Conservation (phyloP, 2,329 filamentous ascomycete genomes). For the Aspergillus tanneri region DNA sequence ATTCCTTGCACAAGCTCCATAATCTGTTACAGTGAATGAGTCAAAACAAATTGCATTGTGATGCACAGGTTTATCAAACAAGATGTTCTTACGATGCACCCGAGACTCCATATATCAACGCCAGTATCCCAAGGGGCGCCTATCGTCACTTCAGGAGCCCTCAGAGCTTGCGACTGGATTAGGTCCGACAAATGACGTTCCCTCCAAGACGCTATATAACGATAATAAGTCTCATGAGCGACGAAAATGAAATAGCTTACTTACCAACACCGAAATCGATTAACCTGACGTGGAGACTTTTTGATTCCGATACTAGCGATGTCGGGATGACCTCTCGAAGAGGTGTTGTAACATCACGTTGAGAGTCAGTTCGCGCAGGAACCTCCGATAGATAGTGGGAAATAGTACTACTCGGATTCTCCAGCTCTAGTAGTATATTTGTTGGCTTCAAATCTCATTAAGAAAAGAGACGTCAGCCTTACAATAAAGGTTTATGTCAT, state of each 20-base stretch:
- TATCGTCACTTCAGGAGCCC: slow-evolving; percentile 28
- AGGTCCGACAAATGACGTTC: slow-evolving; percentile 17
- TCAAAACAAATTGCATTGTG: not conserved
- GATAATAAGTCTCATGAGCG: not conserved
- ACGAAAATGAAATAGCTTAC: slow-evolving; percentile 4
- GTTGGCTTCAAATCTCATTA: slow-evolving; percentile 26
- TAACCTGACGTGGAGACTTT: slow-evolving; percentile 17
- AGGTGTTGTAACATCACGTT: slow-evolving; percentile 10
- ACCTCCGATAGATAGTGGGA: slow-evolving; percentile 21
- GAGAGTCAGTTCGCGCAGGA: slow-evolving; percentile 12
- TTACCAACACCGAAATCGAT: slow-evolving; percentile 26
- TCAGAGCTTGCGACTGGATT: slow-evolving; percentile 23
- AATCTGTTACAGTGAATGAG: slow-evolving; percentile 11
- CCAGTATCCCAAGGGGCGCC: slow-evolving; percentile 25
- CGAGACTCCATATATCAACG: slow-evolving; percentile 34
- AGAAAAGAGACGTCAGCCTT: slow-evolving; percentile 5
- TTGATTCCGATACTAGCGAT: slow-evolving; percentile 20
- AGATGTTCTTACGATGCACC: slow-evolving; percentile 28
- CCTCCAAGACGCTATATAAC: slow-evolving; percentile 19
- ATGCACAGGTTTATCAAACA: not conserved
- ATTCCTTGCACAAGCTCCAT: slow-evolving; percentile 28
- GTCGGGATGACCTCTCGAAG: slow-evolving; percentile 27
- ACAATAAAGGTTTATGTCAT: not conserved
- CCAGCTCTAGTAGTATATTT: slow-evolving; percentile 27
- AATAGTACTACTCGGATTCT: slow-evolving; percentile 14